Conservation (phyloP, 2,329 filamentous ascomycete species). For the Fusarium sp. region DNA sequence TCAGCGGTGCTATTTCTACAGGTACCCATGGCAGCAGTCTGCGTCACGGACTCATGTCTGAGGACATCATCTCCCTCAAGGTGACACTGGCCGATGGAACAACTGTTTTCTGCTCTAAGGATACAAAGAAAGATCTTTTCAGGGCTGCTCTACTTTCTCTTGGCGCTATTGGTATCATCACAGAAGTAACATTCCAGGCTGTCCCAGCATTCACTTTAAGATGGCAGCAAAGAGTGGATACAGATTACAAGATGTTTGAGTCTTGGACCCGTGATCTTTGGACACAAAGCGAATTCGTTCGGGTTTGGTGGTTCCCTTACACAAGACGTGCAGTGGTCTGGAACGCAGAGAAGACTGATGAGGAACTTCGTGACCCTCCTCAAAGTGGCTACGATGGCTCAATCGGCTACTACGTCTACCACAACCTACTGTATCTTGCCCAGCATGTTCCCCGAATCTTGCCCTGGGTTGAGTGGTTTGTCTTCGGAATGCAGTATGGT, state of each 20-base stretch:
- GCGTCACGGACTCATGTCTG: constrained; percentile 84
- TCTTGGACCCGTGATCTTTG: constrained; percentile 82
- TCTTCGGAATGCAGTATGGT: constrained; percentile 97
- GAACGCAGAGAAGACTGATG: constrained; percentile 83
- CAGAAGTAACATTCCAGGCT: constrained; percentile 87
- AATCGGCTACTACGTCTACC: constrained; percentile 90
- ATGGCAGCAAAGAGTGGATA: constrained; percentile 85
- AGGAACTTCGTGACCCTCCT: constrained; percentile 69
- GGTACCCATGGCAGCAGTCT: constrained; percentile 93
- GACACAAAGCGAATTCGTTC: constrained; percentile 87
- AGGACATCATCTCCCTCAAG: constrained; percentile 78
- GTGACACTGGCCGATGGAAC: constrained; percentile 86
- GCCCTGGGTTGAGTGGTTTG: constrained; percentile 93
- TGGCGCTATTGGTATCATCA: constrained; percentile 90
- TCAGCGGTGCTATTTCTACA: constrained; percentile 92
- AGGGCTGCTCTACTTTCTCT: constrained; percentile 88
- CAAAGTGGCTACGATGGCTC: constrained; percentile 83
- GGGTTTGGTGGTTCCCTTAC: constrained; percentile 98
- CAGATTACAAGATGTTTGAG: constrained; percentile 75
- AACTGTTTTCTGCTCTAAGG: constrained; percentile 76
- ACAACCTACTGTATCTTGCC: constrained; percentile 85
- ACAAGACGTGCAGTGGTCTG: constrained; percentile 88
- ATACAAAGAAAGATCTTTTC: constrained; percentile 82
- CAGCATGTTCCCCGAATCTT: constrained; percentile 83
- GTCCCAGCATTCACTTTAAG: constrained; percentile 84